Percentiles rank a stretch among this genome's conserved stretches.
Conservation (phyloP, 2,329 filamentous ascomycete genomes). For the Talaromyces albobiverticillius region DNA sequence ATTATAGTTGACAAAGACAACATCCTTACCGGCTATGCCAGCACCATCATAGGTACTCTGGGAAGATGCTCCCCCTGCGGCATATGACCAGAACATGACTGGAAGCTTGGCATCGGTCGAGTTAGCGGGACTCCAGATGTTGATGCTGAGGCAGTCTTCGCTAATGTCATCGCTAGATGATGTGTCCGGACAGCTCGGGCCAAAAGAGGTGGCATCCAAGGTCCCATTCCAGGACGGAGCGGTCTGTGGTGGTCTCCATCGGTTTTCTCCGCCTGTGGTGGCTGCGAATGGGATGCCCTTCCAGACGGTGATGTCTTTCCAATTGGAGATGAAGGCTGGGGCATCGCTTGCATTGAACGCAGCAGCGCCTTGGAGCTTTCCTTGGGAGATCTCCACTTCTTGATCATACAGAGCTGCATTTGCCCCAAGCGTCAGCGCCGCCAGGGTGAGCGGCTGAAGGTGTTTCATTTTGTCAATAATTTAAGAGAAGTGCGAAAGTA, state of each 20-base stretch:
- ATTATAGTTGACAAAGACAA: slow-evolving; percentile 19
- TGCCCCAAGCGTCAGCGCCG: no score
- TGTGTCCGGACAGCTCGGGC: background rate
- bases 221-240: slow-evolving; percentile 18
- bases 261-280: slow-evolving; percentile 24
- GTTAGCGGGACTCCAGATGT: background rate
- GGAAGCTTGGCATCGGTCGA: background rate
- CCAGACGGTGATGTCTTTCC: slow-evolving; percentile 16
- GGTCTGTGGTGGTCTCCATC: slow-evolving; percentile 23
- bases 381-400: no score
- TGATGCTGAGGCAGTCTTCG: background rate
- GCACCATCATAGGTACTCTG: background rate
- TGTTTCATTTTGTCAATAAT: no score
- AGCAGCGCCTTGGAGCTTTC: no score
- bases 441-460: no score
- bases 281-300: slow-evolving; percentile 24
- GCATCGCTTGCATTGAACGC: no score
- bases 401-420: background rate
- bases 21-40: slow-evolving; percentile 1
- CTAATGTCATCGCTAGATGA: background rate
- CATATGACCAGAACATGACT: background rate
- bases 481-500: no score
- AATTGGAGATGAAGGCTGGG: no score
- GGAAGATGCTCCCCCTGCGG: background rate
- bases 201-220: background rate